These are phyloP conservation scores for Lactuca saligna DNA, from an alignment of 129 eudicot genomes.

Conservation along the genomic window DNA sequence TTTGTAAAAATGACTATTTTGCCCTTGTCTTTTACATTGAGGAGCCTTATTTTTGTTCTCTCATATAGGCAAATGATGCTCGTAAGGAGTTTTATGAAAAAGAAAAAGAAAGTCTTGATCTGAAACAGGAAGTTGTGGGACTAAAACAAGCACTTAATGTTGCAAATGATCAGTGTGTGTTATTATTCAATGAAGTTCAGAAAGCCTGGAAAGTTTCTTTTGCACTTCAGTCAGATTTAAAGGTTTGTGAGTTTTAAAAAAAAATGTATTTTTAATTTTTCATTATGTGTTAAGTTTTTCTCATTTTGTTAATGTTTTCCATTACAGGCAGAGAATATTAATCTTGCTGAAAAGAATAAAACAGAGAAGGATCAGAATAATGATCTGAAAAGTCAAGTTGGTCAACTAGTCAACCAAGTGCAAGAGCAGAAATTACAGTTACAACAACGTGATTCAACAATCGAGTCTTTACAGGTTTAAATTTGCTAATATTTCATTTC, in stretches of 20 bases:
- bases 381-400: constrained; percentile 75
- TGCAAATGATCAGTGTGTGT: constrained; percentile 88
- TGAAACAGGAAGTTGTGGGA: constrained; percentile 67
- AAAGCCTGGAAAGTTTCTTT: constrained; percentile 99
- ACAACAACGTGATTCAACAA: constrained; percentile 74
- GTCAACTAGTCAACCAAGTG: constrained; percentile 65
- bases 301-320: constrained; percentile 2
- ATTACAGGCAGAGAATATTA: constrained; percentile 74
- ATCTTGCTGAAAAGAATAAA: constrained; percentile 73
- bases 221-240: constrained; percentile 86
- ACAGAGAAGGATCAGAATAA: constrained; percentile 83
- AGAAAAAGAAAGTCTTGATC: constrained; percentile 69
- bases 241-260: constrained; percentile 46
- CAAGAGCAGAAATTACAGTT: constrained; percentile 76
- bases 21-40: constrained; percentile 4
- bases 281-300: not conserved
- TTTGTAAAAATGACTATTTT: constrained; percentile 17
- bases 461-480: constrained; percentile 74
- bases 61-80: constrained; percentile 88
- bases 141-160: constrained; percentile 69
- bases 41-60: constrained; percentile 8
- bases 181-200: constrained; percentile 94
- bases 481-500: not conserved
- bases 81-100: constrained; percentile 85
- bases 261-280: constrained; percentile 8